A percentile compares a stretch with the other conserved stretches of the same genome.
Evolutionary conservation across 116 monocot species (phyloP).

Genomic region (Papilionanthe hybrid): DNA sequence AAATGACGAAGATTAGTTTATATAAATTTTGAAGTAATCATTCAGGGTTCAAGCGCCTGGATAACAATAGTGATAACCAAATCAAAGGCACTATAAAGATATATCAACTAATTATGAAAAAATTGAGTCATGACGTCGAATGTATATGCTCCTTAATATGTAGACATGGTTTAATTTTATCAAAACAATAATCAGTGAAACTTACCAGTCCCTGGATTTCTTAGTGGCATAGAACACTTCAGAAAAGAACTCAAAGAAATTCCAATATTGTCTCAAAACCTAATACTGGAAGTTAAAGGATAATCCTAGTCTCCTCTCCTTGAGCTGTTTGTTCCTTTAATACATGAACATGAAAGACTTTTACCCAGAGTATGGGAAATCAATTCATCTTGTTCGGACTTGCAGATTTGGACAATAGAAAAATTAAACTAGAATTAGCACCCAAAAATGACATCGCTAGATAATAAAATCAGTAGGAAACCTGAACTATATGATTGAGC

Average conservation of each 20-base stretch:
- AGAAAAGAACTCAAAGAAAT: neutral
- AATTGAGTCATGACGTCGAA: neutral
- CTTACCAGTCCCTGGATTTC: neutral
- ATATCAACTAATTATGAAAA: neutral
- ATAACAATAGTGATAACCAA: neutral
- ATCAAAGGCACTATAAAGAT: neutral
- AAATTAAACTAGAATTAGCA: too few relatives aligned
- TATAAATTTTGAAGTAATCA: neutral
- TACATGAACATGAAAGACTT: neutral
- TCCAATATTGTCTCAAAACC: neutral
- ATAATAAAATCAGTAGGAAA: too few relatives aligned
- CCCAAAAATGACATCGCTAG: too few relatives aligned
- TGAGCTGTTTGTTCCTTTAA: neutral
- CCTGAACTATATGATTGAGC: too few relatives aligned
- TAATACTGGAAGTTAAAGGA: neutral
- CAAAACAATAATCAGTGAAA: neutral
- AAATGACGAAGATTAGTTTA: conserved; percentile 5
- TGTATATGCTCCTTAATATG: neutral
- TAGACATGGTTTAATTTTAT: neutral
- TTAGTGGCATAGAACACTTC: neutral
- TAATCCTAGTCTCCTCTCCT: neutral
- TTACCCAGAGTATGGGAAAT: neutral
- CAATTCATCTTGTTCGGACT: too few relatives aligned
- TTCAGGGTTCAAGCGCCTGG: neutral
- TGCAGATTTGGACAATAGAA: too few relatives aligned